Base-by-base conservation (phyloP, 768 basidiomycete genomes). In the Mycena capillaripes region DNA sequence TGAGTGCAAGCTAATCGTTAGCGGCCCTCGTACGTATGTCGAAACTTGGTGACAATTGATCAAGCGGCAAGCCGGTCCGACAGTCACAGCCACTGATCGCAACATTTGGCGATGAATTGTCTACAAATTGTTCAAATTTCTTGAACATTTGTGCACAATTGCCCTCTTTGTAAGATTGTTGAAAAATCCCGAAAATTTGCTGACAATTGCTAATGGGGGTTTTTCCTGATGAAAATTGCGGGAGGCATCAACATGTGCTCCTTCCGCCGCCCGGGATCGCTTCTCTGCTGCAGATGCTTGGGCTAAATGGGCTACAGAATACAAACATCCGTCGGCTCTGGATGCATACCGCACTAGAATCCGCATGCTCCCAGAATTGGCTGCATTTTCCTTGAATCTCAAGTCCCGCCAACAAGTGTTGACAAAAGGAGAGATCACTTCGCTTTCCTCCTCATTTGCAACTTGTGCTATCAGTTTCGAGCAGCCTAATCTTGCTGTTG, bases 361-460 rank as follows among this genome's bases (percentile, higher is more conserved):
- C 16, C 16, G 25, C 29, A 16, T 70, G 5, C 60, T 70, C n/a
- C 60, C 69, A 52, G 27, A 70, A 48, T 19, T 70, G 34, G 69
- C 69, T n/a, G 46, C 60, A 59, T 56, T 70, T n/a, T 11, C 19
- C 36, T 46, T 70, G 30, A 30, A 70, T 56, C 60, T 70, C 25
- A 63, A 62, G 27, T 62, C 69, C 16, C 69, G 69, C 40, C 60
- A 55, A n/a, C 0, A 48, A 16, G 21, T 56, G 7, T 21, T 70
- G 2, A 48, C 60, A 6, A 52, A 30, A 29, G 14, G n/a, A 23
- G n/a, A 63, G 29, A 63, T 59, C 14, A 61, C 40, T 19, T 34
- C 59, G 21, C 53, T 70, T n/a, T 21, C 69, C 10, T 23, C 59
- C 27, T 14, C 11, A 3, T 10, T 60, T 42, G 69, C 69, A 25